These are phyloP conservation scores for Tolypocladium capitatum DNA, from an alignment of 2,329 filamentous ascomycete genomes.

Conservation along the genomic window DNA sequence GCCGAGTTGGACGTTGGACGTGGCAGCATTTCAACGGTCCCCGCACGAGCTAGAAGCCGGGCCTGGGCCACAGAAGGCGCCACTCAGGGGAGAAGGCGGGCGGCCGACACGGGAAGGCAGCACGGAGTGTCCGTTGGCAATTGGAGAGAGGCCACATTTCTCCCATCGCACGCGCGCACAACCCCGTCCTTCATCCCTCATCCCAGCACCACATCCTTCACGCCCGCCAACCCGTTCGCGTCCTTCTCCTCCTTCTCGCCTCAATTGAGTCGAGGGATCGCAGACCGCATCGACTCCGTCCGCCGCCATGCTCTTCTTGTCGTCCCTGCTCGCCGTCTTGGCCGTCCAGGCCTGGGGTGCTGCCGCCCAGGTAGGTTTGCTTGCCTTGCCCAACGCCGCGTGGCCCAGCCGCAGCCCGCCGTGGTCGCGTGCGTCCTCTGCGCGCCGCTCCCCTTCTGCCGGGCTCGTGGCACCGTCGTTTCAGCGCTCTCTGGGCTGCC, in stretches of 20 bases:
- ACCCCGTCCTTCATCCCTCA: neutral
- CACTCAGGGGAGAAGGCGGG: neutral
- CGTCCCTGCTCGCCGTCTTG: conserved; percentile 58
- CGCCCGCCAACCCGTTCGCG: neutral
- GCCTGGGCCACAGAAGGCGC: neutral
- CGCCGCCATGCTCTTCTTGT: conserved; percentile 56
- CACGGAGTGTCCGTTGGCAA: neutral
- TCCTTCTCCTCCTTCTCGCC: neutral
- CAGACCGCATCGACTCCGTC: neutral
- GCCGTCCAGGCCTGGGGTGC: conserved; percentile 55
- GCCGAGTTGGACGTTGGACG: neutral
- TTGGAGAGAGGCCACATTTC: conserved; percentile 1
- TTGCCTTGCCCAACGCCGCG: neutral
- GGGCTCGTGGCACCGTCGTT: neutral
- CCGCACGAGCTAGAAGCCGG: neutral
- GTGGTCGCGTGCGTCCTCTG: neutral
- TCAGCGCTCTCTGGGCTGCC: neutral
- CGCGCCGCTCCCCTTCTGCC: neutral
- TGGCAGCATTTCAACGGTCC: too few relatives aligned
- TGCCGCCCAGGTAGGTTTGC: conserved; percentile 46
- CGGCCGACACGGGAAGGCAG: neutral
- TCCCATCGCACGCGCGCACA: neutral
- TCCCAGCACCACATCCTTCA: neutral
- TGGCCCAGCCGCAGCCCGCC: neutral
- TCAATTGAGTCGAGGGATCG: neutral